phyloP scores from a whole-genome alignment of 345 rosid species.

The Eucalyptus polyanthemos region DNA sequence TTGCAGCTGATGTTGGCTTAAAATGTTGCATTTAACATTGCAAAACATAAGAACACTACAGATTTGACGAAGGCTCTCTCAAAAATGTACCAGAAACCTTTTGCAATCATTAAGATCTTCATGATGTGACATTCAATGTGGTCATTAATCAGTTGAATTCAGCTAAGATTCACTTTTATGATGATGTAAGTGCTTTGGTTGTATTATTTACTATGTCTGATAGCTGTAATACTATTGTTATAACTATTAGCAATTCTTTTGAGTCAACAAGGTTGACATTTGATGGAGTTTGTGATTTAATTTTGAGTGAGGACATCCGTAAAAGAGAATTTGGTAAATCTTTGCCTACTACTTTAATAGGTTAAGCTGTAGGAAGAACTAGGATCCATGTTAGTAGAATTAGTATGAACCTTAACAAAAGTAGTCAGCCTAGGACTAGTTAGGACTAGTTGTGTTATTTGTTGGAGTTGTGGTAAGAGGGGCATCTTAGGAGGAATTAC shows the following conservation, averaged over 20 bases:
- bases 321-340: not conserved
- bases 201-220: no score
- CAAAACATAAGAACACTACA: not conserved
- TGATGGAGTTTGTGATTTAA: not conserved
- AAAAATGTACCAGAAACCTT: not conserved
- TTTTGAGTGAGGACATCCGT: not conserved
- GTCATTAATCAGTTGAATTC: not conserved
- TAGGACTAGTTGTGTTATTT: not conserved
- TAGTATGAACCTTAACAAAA: no score
- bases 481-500: not conserved
- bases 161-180: not conserved
- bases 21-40: not conserved
- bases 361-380: no score
- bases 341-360: rapidly evolving
- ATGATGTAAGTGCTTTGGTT: not conserved
- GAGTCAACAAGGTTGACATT: not conserved
- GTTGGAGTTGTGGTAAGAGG: not conserved
- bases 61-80: not conserved
- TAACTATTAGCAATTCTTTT: not conserved
- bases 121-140: not conserved
- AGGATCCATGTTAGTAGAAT: no score
- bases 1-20: not conserved
- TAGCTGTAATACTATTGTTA: not conserved
- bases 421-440: not conserved
- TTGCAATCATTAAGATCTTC: not conserved